Evolutionary conservation across 176 grass and related monocot species (phyloP).

Genomic region (Musa schizocarpa): DNA sequence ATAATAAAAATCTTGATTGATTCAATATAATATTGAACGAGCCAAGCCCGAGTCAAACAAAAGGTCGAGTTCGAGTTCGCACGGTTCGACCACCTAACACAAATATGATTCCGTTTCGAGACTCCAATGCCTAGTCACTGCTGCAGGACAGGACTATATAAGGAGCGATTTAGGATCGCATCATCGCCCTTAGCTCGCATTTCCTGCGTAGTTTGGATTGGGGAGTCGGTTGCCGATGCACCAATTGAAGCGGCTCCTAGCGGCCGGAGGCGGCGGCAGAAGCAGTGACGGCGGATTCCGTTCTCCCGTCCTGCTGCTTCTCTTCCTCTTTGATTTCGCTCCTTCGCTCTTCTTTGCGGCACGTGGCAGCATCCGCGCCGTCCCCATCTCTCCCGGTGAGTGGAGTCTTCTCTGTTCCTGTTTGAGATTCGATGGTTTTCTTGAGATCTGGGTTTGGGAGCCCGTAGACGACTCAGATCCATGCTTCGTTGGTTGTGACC

Average conservation of each 20-base stretch:
- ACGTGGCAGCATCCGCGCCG: slow-evolving; percentile 23
- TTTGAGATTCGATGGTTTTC: neutral
- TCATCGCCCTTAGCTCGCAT: too few species aligned
- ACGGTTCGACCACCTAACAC: too few species aligned
- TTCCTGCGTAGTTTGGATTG: too few species aligned
- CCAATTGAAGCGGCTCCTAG: neutral
- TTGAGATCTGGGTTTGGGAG: neutral
- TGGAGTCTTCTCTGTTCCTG: slow-evolving; percentile 5
- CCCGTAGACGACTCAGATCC: neutral
- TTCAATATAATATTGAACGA: too few species aligned
- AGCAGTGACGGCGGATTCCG: neutral
- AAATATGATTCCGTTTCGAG: too few species aligned
- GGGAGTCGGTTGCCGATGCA: neutral
- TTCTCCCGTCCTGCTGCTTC: neutral
- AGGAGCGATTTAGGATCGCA: too few species aligned
- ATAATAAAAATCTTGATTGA: too few species aligned
- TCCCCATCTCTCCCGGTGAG: slow-evolving; percentile 44
- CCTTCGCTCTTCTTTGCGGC: slow-evolving; percentile 4
- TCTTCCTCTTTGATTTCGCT: neutral
- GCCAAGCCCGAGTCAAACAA: too few species aligned
- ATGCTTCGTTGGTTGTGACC: neutral
- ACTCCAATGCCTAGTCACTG: too few species aligned
- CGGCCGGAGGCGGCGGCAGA: neutral
- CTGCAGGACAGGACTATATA: too few species aligned
- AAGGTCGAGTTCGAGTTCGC: too few species aligned